Percentiles rank a stretch among this genome's conserved stretches.
These are phyloP conservation scores for Sanghuangporus weigelae DNA, from an alignment of 1,284 basidiomycete genomes.

Conservation along the genomic window DNA sequence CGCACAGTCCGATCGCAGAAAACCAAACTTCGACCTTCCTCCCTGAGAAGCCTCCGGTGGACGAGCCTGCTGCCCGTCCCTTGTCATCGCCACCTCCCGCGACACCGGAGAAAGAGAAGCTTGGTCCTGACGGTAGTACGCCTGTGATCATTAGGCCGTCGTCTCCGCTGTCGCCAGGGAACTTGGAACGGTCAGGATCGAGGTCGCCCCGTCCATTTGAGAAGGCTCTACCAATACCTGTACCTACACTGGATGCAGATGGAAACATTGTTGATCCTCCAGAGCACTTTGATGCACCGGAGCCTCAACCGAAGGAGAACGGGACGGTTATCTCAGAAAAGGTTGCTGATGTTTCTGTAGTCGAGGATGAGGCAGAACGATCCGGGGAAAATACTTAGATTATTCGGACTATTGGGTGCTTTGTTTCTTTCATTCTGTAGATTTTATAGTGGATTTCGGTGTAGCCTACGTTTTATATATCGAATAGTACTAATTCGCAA, in stretches of 20 bases:
- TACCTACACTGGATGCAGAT: slow-evolving; percentile 12
- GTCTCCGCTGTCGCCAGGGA: slow-evolving; percentile 3
- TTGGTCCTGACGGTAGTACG: not conserved
- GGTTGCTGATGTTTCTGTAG: not conserved
- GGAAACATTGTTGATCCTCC: slow-evolving; percentile 1
- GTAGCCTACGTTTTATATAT: not conserved
- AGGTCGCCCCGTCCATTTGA: slow-evolving; percentile 12
- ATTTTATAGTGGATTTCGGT: not conserved
- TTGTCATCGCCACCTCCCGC: slow-evolving; percentile 10
- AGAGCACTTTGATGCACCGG: not conserved
- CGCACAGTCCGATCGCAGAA: slow-evolving; percentile 4
- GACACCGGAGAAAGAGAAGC: slow-evolving; percentile 9
- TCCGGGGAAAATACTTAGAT: not conserved
- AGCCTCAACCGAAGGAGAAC: not conserved
- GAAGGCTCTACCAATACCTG: slow-evolving; percentile 13
- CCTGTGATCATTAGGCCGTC: not conserved
- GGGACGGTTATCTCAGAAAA: not conserved
- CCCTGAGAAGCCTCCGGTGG: slow-evolving; percentile 8
- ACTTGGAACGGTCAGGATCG: not conserved
- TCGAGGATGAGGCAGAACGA: not conserved
- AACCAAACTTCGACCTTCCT: not conserved
- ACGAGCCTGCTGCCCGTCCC: slow-evolving; percentile 2
- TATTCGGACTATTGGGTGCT: not conserved
- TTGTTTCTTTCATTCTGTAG: not conserved
- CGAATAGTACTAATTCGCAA: not conserved